A percentile compares a stretch with the other conserved stretches of the same genome.
Conservation (phyloP, 306 rosid genomes). For the Trifolium dubium region DNA sequence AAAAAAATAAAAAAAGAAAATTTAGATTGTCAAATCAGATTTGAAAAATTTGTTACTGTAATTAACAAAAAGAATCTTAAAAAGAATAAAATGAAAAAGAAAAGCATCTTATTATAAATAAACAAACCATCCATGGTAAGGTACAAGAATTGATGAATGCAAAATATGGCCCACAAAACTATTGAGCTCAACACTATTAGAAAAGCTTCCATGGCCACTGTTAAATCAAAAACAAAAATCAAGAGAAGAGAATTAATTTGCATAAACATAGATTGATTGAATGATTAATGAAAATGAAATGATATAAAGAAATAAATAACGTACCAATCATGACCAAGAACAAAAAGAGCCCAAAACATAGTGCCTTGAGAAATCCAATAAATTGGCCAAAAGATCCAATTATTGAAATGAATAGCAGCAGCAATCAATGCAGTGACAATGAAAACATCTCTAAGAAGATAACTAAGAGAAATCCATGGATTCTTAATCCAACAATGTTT, state of each 20-base stretch:
- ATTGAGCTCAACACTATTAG: conserved; percentile 60
- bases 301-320: no score
- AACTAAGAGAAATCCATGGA: conserved; percentile 75
- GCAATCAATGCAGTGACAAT: conserved; percentile 51
- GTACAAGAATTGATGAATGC: conserved; percentile 91
- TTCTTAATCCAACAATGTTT: conserved; percentile 85
- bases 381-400: conserved; percentile 69
- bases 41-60: neutral
- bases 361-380: conserved; percentile 92
- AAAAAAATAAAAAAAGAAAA: neutral
- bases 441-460: conserved; percentile 67
- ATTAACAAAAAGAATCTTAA: neutral
- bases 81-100: neutral
- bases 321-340: conserved; percentile 95
- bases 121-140: conserved; percentile 89
- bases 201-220: conserved; percentile 99
- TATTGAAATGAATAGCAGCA: conserved; percentile 52
- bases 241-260: neutral
- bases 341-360: conserved; percentile 98
- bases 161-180: conserved; percentile 78
- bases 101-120: no score
- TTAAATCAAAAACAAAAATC: conserved; percentile 9
- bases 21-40: conserved; percentile 20
- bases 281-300: no score
- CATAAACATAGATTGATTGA: neutral